These are phyloP conservation scores for Zygnema circumcarinatum DNA, from an alignment of 139 green algal genomes.

Conservation along the genomic window DNA sequence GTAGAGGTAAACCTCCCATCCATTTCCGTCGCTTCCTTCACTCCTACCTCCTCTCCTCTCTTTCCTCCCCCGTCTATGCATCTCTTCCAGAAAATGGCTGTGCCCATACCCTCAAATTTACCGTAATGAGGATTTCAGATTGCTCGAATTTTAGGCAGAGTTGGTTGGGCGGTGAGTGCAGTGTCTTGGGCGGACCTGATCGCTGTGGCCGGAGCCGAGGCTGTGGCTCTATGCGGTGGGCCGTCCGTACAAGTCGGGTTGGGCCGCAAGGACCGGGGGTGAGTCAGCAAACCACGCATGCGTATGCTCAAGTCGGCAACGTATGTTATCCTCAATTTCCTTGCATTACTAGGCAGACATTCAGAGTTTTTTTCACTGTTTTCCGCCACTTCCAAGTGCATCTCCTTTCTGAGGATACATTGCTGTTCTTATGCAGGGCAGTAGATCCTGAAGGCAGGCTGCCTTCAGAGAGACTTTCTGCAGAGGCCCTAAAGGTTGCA, in stretches of 20 bases:
- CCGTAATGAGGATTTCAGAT: too few species aligned
- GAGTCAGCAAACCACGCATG: constrained; percentile 14
- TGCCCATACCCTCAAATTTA: too few species aligned
- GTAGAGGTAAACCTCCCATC: neutral
- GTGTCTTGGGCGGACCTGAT: constrained; percentile 63
- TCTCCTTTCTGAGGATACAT: too few species aligned
- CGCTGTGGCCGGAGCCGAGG: constrained; percentile 56
- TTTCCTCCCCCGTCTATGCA: neutral
- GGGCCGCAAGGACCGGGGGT: constrained; percentile 51
- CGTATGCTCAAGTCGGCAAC: neutral
- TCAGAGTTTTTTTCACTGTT: too few species aligned
- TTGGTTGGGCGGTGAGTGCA: too few species aligned
- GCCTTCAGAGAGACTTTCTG: constrained; percentile 17
- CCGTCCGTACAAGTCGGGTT: constrained; percentile 50
- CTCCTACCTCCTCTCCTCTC: neutral
- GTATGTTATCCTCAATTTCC: too few species aligned
- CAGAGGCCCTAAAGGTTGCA: neutral
- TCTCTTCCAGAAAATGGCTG: too few species aligned
- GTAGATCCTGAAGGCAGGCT: constrained; percentile 3
- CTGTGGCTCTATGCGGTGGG: constrained; percentile 54
- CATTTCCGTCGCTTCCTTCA: neutral
- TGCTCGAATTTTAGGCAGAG: too few species aligned
- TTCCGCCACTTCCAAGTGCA: too few species aligned
- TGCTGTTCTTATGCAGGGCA: constrained; percentile 6
- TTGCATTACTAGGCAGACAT: too few species aligned